Conservation (phyloP, 2,329 filamentous ascomycete species). For the Xenosphaeropsis pyriputrescens region DNA sequence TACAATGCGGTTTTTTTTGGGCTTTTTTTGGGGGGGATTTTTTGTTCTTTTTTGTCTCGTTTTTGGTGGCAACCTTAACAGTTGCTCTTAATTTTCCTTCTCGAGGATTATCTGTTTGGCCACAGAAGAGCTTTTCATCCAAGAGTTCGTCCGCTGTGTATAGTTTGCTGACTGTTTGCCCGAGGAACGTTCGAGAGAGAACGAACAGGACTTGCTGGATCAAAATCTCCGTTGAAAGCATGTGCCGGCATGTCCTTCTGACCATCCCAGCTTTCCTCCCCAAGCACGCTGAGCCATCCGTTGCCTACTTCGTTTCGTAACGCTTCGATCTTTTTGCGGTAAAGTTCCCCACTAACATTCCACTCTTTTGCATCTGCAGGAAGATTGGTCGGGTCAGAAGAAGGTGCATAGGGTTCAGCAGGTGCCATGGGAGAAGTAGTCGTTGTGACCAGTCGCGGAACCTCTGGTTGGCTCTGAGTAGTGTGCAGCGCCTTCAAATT, state of each 20-base stretch:
- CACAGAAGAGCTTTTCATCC: conserved; percentile 8
- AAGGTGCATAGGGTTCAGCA: conserved; percentile 13
- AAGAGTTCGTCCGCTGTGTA: conserved; percentile 18
- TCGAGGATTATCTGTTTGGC: too few relatives aligned
- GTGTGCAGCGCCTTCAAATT: conserved; percentile 10
- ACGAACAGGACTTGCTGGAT: conserved; percentile 12
- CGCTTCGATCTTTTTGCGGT: conserved; percentile 77
- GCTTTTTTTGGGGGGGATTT: not conserved
- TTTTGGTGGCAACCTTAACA: too few relatives aligned
- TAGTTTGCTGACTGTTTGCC: conserved; percentile 17
- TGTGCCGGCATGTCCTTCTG: conserved; percentile 12
- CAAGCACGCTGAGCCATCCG: conserved; percentile 74
- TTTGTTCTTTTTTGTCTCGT: too few relatives aligned
- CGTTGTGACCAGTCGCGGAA: conserved; percentile 14
- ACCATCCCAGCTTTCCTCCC: conserved; percentile 55
- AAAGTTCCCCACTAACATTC: conserved; percentile 60
- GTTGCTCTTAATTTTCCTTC: too few relatives aligned
- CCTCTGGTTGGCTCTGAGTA: conserved; percentile 9
- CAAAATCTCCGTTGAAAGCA: conserved; percentile 13
- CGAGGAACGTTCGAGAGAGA: conserved; percentile 14
- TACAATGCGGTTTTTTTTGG: not conserved
- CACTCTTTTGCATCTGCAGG: conserved; percentile 33
- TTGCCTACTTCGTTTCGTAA: conserved; percentile 75
- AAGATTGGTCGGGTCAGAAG: conserved; percentile 8
- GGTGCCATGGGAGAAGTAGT: conserved; percentile 13